A percentile compares a stretch with the other conserved stretches of the same genome.
Evolutionary conservation across 768 basidiomycete species (phyloP).

Genomic region (Lentinula raphanica): DNA sequence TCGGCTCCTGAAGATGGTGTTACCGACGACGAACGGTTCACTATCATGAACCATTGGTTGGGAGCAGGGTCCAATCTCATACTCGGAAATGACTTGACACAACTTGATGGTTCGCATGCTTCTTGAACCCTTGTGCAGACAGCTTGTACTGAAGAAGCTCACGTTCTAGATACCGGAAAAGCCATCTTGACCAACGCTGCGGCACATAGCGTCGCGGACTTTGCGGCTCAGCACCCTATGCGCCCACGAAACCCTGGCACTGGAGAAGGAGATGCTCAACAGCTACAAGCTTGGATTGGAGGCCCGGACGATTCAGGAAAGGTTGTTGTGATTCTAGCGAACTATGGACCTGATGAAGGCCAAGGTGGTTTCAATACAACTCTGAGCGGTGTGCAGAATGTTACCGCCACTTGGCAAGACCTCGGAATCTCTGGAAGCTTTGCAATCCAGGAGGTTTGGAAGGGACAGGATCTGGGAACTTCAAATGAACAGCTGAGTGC

Average conservation of each 20-base stretch:
- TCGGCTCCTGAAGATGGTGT: not conserved
- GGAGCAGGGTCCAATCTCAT: slow-evolving; percentile 8
- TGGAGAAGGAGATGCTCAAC: not conserved
- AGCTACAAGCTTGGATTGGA: slow-evolving; percentile 10
- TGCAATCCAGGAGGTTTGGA: slow-evolving; percentile 2
- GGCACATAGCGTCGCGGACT: slow-evolving; percentile 2
- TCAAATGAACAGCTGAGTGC: not conserved
- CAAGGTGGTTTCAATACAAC: slow-evolving; percentile 2
- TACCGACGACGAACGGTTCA: slow-evolving; percentile 3
- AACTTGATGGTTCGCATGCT: not conserved
- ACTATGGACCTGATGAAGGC: slow-evolving; percentile 9
- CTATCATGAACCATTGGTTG: slow-evolving; percentile 8
- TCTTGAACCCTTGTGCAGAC: not conserved
- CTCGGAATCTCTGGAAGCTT: slow-evolving; percentile 5
- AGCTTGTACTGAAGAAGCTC: not conserved
- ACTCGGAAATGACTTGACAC: slow-evolving; percentile 6
- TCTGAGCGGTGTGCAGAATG: slow-evolving; percentile 2
- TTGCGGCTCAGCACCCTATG: slow-evolving; percentile 4
- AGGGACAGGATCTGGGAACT: not conserved
- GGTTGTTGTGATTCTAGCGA: slow-evolving; percentile 5
- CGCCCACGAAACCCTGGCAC: slow-evolving; percentile 7
- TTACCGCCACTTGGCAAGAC: not conserved
- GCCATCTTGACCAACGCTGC: slow-evolving; percentile 2
- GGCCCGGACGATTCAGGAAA: slow-evolving; percentile 2
- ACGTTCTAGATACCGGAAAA: not conserved